These are phyloP conservation scores for Boletus reticulatus DNA, from an alignment of 768 basidiomycete genomes.

Conservation along the genomic window DNA sequence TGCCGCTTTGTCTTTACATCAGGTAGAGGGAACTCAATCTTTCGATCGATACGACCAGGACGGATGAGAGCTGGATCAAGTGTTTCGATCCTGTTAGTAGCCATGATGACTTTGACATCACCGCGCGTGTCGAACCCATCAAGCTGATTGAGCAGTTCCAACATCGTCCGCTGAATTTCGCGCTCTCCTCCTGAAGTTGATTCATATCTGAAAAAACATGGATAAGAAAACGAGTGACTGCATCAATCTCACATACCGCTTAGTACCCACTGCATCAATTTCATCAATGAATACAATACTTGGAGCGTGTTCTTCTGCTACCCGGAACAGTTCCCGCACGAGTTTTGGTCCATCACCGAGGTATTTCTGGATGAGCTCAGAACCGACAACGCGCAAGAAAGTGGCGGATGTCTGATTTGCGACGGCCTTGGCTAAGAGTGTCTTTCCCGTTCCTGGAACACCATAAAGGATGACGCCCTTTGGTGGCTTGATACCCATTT, in stretches of 20 bases:
- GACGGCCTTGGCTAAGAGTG: constrained; percentile 94
- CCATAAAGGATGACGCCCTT: constrained; percentile 99
- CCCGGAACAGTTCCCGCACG: constrained; percentile 94
- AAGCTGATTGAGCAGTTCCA: constrained; percentile 96
- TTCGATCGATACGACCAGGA: constrained; percentile 97
- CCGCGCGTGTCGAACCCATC: constrained; percentile 99
- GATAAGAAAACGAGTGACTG: constrained; percentile 4
- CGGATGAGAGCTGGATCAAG: constrained; percentile 98
- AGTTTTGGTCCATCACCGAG: constrained; percentile 98
- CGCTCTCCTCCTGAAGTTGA: constrained; percentile 98
- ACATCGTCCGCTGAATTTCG: constrained; percentile 99
- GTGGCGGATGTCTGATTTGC: constrained; percentile 98
- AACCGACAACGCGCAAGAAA: constrained; percentile 95
- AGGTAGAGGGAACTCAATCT: constrained; percentile 97
- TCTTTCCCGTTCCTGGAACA: constrained; percentile 98
- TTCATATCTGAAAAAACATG: constrained; percentile 66
- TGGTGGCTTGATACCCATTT: constrained; percentile 99
- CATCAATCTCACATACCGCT: constrained; percentile 60
- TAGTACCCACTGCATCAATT: constrained; percentile 97
- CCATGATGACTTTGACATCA: constrained; percentile 99
- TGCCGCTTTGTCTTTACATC: constrained; percentile 99
- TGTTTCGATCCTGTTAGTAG: constrained; percentile 96
- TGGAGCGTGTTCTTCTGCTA: constrained; percentile 96
- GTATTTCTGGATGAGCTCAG: constrained; percentile 98
- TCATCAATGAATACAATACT: constrained; percentile 99